Evolutionary conservation across 2,329 filamentous ascomycete species (phyloP).

Genomic region (Claviceps sp.): DNA sequence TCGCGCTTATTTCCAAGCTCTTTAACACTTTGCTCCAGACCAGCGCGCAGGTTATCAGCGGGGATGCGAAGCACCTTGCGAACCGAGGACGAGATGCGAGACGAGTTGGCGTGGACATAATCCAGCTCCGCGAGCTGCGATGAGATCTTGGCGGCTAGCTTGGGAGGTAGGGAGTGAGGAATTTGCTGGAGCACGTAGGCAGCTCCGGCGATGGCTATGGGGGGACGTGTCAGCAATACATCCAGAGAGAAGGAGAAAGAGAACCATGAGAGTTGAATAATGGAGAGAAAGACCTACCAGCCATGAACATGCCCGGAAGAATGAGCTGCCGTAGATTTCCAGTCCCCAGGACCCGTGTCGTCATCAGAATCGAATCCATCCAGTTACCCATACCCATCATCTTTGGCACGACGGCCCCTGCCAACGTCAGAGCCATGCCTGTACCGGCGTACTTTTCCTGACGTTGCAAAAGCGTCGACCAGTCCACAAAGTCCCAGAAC

Average conservation of each 20-base stretch:
- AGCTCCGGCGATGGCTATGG: conserved; percentile 54
- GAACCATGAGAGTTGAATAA: neutral
- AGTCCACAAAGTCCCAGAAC: conserved; percentile 85
- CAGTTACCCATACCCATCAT: conserved; percentile 75
- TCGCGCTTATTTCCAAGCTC: conserved; percentile 66
- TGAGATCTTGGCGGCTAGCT: conserved; percentile 74
- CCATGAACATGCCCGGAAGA: conserved; percentile 64
- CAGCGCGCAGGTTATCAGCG: conserved; percentile 71
- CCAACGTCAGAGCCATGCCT: conserved; percentile 85
- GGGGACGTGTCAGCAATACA: neutral
- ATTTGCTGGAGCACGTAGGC: conserved; percentile 79
- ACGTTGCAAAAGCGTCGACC: conserved; percentile 65
- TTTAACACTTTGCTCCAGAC: conserved; percentile 74
- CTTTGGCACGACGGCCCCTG: conserved; percentile 70
- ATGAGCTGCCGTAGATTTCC: conserved; percentile 71
- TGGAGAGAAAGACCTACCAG: conserved; percentile 47
- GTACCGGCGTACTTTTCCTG: conserved; percentile 94
- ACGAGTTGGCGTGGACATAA: conserved; percentile 81
- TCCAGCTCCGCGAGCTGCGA: conserved; percentile 69
- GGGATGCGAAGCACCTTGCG: conserved; percentile 81
- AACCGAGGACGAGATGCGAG: conserved; percentile 72
- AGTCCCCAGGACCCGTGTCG: conserved; percentile 65
- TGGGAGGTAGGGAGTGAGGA: conserved; percentile 74
- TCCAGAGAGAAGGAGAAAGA: neutral
- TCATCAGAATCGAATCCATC: conserved; percentile 76